These are phyloP conservation scores for Fremontodendron californicum DNA, from an alignment of 345 rosid species.

Conservation along the genomic window DNA sequence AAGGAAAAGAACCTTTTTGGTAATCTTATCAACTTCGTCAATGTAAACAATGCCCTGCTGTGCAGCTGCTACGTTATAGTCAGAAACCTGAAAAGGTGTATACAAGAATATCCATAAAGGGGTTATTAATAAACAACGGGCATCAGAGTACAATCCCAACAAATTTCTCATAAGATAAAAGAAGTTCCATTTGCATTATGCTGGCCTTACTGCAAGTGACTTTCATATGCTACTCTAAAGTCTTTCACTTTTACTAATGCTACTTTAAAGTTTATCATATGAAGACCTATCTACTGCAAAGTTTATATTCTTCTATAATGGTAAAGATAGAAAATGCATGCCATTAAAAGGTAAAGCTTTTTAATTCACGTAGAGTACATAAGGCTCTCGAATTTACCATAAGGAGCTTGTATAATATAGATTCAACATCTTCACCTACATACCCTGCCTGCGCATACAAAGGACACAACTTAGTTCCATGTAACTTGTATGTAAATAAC, in stretches of 20 bases:
- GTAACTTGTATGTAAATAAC: not conserved
- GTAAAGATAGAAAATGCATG: not conserved
- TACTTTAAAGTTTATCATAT: not conserved
- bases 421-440: conserved; percentile 99
- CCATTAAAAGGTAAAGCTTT: not conserved
- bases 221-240: not conserved
- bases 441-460: conserved; percentile 82
- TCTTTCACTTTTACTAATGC: not conserved
- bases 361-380: not conserved
- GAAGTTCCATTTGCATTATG: not conserved
- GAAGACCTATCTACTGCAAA: not conserved
- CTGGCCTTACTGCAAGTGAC: not conserved
- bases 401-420: conserved; percentile 94
- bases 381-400: conserved; percentile 37
- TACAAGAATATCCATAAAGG: not conserved
- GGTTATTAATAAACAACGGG: not conserved
- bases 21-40: too few relatives aligned
- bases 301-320: not conserved
- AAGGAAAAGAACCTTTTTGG: conserved; percentile 62
- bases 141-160: not conserved
- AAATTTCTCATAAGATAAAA: not conserved
- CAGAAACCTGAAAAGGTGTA: conserved; percentile 62
- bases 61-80: conserved; percentile 94
- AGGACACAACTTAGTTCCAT: not conserved
- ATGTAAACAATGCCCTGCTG: conserved; percentile 98